Evolutionary conservation across 805 yeast genomes (phyloP).

Genomic region (Hemisphaericaspora nanyangensis): DNA sequence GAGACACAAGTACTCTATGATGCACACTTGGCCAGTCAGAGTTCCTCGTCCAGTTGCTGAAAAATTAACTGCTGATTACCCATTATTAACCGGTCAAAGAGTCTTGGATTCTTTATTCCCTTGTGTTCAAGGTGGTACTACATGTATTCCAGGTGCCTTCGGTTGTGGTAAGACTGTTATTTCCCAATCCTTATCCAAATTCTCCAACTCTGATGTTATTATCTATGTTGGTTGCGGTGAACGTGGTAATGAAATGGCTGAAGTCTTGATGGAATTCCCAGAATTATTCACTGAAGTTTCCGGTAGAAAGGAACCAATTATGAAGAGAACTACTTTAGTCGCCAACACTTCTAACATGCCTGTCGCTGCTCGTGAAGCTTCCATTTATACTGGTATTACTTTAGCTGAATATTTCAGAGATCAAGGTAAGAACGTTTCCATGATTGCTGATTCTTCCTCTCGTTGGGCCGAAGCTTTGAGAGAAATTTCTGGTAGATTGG

Average conservation of each 20-base stretch:
- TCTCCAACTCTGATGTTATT: constrained; percentile 95
- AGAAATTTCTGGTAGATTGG: constrained; percentile 99
- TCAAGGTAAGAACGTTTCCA: constrained; percentile 97
- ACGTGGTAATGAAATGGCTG: constrained; percentile 99
- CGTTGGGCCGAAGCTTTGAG: constrained; percentile 99
- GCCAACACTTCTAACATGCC: constrained; percentile 99
- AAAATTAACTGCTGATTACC: constrained; percentile 89
- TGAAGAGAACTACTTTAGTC: constrained; percentile 98
- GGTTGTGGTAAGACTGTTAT: constrained; percentile 99
- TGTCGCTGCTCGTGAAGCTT: constrained; percentile 99
- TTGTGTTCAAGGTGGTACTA: constrained; percentile 99
- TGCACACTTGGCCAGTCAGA: constrained; percentile 99
- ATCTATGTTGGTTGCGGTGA: constrained; percentile 96
- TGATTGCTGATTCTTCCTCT: constrained; percentile 99
- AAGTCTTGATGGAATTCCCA: constrained; percentile 99
- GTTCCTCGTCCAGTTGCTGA: constrained; percentile 98
- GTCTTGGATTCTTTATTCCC: constrained; percentile 97
- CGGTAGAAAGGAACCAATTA: constrained; percentile 96
- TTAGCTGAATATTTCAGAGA: constrained; percentile 99
- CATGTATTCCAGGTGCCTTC: constrained; percentile 99
- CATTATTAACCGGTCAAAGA: constrained; percentile 97
- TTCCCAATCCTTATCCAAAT: constrained; percentile 95
- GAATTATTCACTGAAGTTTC: constrained; percentile 86
- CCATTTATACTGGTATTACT: constrained; percentile 98
- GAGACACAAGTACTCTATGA: constrained; percentile 79